Percentiles rank a stretch among this genome's conserved stretches.
Evolutionary conservation across 2,329 filamentous ascomycete genomes (phyloP).

Genomic region (Epichloe baconii): DNA sequence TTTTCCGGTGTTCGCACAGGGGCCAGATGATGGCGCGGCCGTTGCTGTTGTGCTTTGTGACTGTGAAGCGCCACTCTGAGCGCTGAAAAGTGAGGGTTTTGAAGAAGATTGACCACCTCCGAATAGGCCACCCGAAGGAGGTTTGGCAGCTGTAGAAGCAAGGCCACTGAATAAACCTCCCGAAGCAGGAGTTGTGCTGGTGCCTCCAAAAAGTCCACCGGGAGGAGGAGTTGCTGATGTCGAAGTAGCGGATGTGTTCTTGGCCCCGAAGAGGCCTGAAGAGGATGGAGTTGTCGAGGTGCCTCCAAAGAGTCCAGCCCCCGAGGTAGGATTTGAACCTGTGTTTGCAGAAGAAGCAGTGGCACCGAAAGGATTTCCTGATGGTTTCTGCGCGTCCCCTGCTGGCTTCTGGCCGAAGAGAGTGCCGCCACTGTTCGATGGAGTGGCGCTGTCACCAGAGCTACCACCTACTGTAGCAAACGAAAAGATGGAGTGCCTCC

Average conservation of each 20-base stretch:
- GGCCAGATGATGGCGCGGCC: constrained; percentile 14
- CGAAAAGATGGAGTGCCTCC: constrained; percentile 21
- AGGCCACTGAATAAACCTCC: constrained; percentile 7
- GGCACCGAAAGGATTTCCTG: constrained; percentile 15
- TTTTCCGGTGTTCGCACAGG: constrained; percentile 18
- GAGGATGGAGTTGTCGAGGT: constrained; percentile 9
- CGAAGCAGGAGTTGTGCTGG: constrained; percentile 5
- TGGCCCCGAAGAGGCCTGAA: constrained; percentile 9
- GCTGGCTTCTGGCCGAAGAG: constrained; percentile 22
- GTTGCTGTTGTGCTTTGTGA: constrained; percentile 12
- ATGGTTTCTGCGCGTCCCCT: constrained; percentile 15
- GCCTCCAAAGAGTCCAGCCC: constrained; percentile 19
- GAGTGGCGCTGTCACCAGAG: constrained; percentile 13
- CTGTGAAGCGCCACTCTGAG: constrained; percentile 6
- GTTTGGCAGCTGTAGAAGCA: constrained; percentile 10
- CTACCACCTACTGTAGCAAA: constrained; percentile 23
- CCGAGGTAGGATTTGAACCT: constrained; percentile 11
- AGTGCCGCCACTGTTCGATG: constrained; percentile 14
- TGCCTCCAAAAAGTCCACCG: constrained; percentile 12
- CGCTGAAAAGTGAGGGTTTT: constrained; percentile 8
- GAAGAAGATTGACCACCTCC: constrained; percentile 9
- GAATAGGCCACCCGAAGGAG: constrained; percentile 15
- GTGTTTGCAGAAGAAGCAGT: constrained; percentile 14
- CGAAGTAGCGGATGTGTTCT: constrained; percentile 2
- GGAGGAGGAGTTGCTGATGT: constrained; percentile 10